These are phyloP conservation scores for Lepidium sativum DNA, from an alignment of 345 rosid genomes.

Conservation along the genomic window DNA sequence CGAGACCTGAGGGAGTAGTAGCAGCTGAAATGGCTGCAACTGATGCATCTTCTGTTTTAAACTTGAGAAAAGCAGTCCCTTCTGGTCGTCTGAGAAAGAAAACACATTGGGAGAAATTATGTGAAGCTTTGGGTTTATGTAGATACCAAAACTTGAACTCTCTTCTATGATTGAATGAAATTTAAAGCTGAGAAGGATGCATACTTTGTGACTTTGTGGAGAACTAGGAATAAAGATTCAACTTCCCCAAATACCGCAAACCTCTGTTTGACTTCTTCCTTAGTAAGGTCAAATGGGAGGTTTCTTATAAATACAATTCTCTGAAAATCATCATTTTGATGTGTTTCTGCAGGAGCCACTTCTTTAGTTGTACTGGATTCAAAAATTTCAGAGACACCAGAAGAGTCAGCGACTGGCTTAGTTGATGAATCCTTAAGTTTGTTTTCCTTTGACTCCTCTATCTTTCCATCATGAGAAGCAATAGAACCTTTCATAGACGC, in stretches of 20 bases:
- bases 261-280: conserved; percentile 65
- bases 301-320: conserved; percentile 73
- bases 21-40: conserved; percentile 72
- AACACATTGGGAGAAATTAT: background rate
- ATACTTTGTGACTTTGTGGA: conserved; percentile 84
- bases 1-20: conserved; percentile 46
- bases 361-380: conserved; percentile 32
- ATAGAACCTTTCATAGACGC: conserved; percentile 35
- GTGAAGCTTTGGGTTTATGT: background rate
- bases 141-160: background rate
- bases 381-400: conserved; percentile 30
- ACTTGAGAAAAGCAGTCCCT: conserved; percentile 90
- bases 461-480: conserved; percentile 34
- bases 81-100: conserved; percentile 63
- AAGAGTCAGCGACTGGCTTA: conserved; percentile 28
- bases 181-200: background rate
- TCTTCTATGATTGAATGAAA: background rate
- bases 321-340: conserved; percentile 51
- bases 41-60: conserved; percentile 62
- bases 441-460: conserved; percentile 24
- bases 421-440: conserved; percentile 17
- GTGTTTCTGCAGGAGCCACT: conserved; percentile 28
- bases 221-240: conserved; percentile 65
- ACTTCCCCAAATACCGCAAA: conserved; percentile 73
- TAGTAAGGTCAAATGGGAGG: conserved; percentile 69